Conservation (phyloP, 1,284 basidiomycete genomes). For the Psilocybe mexicana region DNA sequence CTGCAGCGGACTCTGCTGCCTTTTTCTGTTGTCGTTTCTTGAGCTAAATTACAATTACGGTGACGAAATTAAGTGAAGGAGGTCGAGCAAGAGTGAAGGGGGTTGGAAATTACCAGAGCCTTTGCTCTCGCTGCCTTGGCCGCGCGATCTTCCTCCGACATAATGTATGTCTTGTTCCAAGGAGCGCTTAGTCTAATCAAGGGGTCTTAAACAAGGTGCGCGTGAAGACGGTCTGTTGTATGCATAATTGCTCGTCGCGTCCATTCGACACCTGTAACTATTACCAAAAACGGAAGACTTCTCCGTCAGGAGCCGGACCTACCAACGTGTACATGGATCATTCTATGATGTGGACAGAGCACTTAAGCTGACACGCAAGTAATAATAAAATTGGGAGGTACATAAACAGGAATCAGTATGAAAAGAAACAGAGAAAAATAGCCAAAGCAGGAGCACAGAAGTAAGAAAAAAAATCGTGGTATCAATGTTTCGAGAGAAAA, state of each 20-base stretch:
- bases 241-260: too few relatives aligned
- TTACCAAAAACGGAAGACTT: constrained; percentile 19
- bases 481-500: constrained; percentile 26
- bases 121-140: constrained; percentile 79
- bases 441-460: constrained; percentile 29
- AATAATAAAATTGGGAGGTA: constrained; percentile 30
- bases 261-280: neutral
- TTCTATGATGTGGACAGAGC: neutral
- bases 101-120: constrained; percentile 55
- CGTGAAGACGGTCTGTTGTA: too few relatives aligned
- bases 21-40: constrained; percentile 77
- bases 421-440: constrained; percentile 22
- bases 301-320: constrained; percentile 12
- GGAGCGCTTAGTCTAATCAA: neutral
- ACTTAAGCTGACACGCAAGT: neutral
- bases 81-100: neutral
- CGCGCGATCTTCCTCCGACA: constrained; percentile 75
- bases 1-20: constrained; percentile 37
- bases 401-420: constrained; percentile 32
- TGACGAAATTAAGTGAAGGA: constrained; percentile 17
- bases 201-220: neutral
- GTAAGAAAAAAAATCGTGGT: constrained; percentile 25
- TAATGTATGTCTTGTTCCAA: constrained; percentile 19
- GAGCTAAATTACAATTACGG: constrained; percentile 43
- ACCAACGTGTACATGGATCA: constrained; percentile 14